Base-by-base conservation (phyloP, 2,329 filamentous ascomycete species). In the Fusarium incarnatum region DNA sequence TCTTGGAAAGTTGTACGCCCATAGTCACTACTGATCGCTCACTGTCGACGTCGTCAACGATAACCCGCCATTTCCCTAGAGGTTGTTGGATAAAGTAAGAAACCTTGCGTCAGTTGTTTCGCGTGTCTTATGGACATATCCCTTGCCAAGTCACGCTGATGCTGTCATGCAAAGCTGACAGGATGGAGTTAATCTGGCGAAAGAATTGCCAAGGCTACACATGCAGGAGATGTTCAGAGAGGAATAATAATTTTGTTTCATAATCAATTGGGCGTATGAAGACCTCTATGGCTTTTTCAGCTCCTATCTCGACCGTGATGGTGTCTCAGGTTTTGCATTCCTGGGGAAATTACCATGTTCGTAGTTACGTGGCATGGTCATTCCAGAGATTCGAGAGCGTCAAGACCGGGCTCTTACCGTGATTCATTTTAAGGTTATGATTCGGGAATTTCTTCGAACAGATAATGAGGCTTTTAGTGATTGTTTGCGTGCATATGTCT, bases 311-410 rank as follows among this genome's bases (percentile, higher is more conserved):
- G 23, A 40, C 22, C 34, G 37, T 47, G 42, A 18, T 27, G 7
- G 56, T 48, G 68, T 71, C 59, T 70, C 41, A 68, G 50, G 44
- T 32, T 41, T 13, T 46, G 40, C 64, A 70, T 71, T 68, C 68
- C 68, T 65, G 41, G 57, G 58, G 64, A 71, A 52, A 70, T 61
- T 71, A 23, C 41, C 23, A 30, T 55, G 49, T 53, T 57, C 40
- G 30, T 25, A 37, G 56, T 42, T 55, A 49, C 45, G 54, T 30
- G 45, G 48, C 42, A 32, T 42, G 45, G 23, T 15, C 67, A 70
- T 70, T 70, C 67, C 57, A 54, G 20, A 23, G 6, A 25, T 41
- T 45, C 15, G 25, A 18, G 23, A 55, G 28, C 23, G 41, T 56
- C 42, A 42, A 37, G 34, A 37, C 34, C 40, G 48, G 37, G 23